Evolutionary conservation across 2,329 filamentous ascomycete species (phyloP).

Genomic region (Bimuria novae-zelandiae): DNA sequence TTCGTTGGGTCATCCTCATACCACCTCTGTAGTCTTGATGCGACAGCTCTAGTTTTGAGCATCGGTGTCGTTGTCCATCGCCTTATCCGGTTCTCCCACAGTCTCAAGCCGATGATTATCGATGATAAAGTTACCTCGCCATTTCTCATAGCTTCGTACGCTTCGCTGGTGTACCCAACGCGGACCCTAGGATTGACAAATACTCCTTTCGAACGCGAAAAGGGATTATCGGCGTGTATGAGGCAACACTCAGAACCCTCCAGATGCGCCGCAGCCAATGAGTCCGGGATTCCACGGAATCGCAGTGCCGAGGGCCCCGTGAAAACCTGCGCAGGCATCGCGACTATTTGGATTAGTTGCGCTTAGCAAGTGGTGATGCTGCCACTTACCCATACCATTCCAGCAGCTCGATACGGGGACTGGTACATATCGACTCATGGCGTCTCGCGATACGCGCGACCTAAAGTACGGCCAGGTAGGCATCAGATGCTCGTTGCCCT

Average conservation of each 20-base stretch:
- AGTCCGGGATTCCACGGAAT: constrained; percentile 67
- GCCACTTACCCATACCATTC: constrained; percentile 59
- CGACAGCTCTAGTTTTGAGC: background rate
- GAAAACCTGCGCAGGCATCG: constrained; percentile 19
- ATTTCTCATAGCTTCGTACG: constrained; percentile 17
- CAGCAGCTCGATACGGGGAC: constrained; percentile 67
- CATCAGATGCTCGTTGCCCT: constrained; percentile 56
- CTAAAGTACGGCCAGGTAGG: constrained; percentile 64
- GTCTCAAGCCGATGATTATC: background rate
- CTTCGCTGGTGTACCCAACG: constrained; percentile 61
- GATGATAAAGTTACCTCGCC: background rate
- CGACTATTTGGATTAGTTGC: constrained; percentile 67
- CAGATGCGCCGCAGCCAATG: constrained; percentile 62
- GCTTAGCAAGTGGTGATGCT: constrained; percentile 51
- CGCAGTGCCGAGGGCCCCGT: constrained; percentile 45
- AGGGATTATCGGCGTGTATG: constrained; percentile 71
- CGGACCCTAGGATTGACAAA: constrained; percentile 71
- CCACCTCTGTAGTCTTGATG: constrained; percentile 2
- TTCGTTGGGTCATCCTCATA: background rate
- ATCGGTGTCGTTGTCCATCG: constrained; percentile 1
- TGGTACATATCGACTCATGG: constrained; percentile 42
- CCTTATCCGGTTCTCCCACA: constrained; percentile 8
- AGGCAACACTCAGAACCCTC: constrained; percentile 81
- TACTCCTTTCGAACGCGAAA: constrained; percentile 58
- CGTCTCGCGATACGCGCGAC: constrained; percentile 55